phyloP scores from a whole-genome alignment of 805 yeast genomes.

The Wickerhamomyces ciferrii region DNA sequence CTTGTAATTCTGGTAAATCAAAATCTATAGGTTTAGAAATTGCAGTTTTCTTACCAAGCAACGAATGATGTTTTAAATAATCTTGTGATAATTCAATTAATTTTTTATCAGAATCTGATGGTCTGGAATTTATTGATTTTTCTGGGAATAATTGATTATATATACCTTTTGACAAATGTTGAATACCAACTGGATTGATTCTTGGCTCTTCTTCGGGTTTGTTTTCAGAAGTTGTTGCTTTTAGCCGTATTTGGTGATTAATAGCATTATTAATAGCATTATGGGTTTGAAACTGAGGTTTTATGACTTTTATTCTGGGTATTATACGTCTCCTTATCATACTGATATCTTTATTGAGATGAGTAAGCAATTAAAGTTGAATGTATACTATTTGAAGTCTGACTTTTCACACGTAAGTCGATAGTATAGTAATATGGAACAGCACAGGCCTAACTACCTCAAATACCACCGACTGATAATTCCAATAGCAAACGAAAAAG shows the following conservation, averaged over 20 bases:
- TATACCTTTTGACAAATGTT: constrained; percentile 56
- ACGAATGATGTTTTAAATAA: constrained; percentile 54
- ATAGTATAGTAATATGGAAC: no score
- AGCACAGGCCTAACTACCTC: no score
- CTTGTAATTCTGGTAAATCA: constrained; percentile 68
- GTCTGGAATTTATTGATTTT: constrained; percentile 16
- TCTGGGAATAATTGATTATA: constrained; percentile 53
- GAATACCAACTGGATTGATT: constrained; percentile 76
- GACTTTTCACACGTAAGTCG: no score
- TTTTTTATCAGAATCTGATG: constrained; percentile 21
- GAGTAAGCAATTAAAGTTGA: neutral
- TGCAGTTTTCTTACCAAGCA: constrained; percentile 73
- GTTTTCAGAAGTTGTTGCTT: neutral
- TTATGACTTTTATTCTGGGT: neutral
- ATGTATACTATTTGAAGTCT: no score
- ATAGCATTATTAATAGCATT: no score
- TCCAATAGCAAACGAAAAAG: no score
- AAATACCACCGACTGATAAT: no score
- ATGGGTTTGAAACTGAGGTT: neutral
- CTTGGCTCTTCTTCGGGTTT: constrained; percentile 38
- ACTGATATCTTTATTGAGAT: neutral
- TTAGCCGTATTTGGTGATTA: neutral
- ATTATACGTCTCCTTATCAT: neutral
- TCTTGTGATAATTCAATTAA: constrained; percentile 50
- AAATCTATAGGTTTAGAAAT: constrained; percentile 53